These are phyloP conservation scores for Stevia rebaudiana DNA, from an alignment of 140 eudicot species.

Conservation along the genomic window DNA sequence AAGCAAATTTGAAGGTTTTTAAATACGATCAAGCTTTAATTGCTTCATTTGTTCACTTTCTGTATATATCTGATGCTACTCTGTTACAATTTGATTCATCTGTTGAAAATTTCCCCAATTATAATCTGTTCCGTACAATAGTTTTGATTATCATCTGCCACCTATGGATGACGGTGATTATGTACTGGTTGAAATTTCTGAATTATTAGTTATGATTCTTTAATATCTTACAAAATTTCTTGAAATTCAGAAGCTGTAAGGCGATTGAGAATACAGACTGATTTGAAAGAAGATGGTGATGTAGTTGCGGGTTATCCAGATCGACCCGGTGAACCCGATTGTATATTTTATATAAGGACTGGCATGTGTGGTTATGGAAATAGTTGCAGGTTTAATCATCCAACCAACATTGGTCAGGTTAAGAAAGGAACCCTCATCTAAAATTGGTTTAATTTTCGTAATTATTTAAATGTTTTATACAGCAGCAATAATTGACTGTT, in stretches of 20 bases:
- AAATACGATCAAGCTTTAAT: slow-evolving; percentile 19
- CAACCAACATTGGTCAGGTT: slow-evolving; percentile 51
- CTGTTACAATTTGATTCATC: slow-evolving; percentile 6
- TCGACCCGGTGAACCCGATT: slow-evolving; percentile 81
- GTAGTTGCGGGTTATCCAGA: slow-evolving; percentile 47
- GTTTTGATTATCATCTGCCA: not conserved
- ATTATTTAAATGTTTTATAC: not conserved
- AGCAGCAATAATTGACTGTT: not conserved
- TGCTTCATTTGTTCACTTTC: slow-evolving; percentile 10
- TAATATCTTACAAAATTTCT: not conserved
- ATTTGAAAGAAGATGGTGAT: slow-evolving; percentile 37
- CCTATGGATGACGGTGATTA: not conserved
- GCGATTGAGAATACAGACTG: slow-evolving; percentile 37
- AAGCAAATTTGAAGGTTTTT: slow-evolving; percentile 24
- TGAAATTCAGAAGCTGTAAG: slow-evolving; percentile 44
- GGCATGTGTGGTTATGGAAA: slow-evolving; percentile 74
- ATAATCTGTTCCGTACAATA: not conserved
- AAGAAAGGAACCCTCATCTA: not conserved
- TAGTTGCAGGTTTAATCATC: slow-evolving; percentile 75
- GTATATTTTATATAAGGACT: slow-evolving; percentile 62
- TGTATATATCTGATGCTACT: slow-evolving; percentile 10
- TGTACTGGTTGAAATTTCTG: slow-evolving; percentile 1
- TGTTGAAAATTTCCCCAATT: slow-evolving; percentile 14
- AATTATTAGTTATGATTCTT: not conserved
- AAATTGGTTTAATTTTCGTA: not conserved